Percentiles rank a stretch among this genome's conserved stretches.
phyloP scores from a whole-genome alignment of 352 stramenopile genomes.

The Phytophthora pluvialis region DNA sequence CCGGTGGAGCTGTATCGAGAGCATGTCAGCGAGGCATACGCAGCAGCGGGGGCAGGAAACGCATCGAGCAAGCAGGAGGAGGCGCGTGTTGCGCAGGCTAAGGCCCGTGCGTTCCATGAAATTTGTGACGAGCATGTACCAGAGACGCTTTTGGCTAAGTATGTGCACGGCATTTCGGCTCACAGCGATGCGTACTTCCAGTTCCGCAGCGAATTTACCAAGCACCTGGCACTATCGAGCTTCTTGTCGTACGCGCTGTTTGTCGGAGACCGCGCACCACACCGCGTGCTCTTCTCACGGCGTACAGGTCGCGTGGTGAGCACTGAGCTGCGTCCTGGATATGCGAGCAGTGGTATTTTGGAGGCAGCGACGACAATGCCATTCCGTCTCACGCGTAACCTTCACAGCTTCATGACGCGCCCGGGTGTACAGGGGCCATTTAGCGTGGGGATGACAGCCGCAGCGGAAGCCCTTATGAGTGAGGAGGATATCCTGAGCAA shows the following conservation, averaged over 20 bases:
- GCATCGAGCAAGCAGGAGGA: conserved; percentile 62
- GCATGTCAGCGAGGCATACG: conserved; percentile 76
- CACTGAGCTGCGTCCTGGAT: conserved; percentile 84
- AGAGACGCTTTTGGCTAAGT: conserved; percentile 87
- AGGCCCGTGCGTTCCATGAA: conserved; percentile 75
- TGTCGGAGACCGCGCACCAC: conserved; percentile 84
- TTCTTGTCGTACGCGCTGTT: conserved; percentile 89
- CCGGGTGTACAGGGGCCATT: conserved; percentile 87
- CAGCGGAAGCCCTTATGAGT: conserved; percentile 81
- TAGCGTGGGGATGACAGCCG: conserved; percentile 82
- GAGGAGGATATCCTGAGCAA: conserved; percentile 87
- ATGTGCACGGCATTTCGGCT: conserved; percentile 76
- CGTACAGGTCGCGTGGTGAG: conserved; percentile 84
- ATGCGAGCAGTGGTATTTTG: conserved; percentile 83
- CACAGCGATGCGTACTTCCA: conserved; percentile 86
- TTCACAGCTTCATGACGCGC: conserved; percentile 89
- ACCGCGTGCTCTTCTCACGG: conserved; percentile 84
- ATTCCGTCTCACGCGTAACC: conserved; percentile 90
- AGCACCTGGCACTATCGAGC: conserved; percentile 84
- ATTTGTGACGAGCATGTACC: conserved; percentile 84
- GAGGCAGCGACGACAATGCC: conserved; percentile 85
- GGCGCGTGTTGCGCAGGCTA: conserved; percentile 64
- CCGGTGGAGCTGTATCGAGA: conserved; percentile 83
- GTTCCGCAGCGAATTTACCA: conserved; percentile 88
- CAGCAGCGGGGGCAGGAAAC: conserved; percentile 34